A percentile compares a stretch with the other conserved stretches of the same genome.
These are phyloP conservation scores for Taphrina confusa DNA, from an alignment of 1,139 yeast genomes.

Conservation along the genomic window DNA sequence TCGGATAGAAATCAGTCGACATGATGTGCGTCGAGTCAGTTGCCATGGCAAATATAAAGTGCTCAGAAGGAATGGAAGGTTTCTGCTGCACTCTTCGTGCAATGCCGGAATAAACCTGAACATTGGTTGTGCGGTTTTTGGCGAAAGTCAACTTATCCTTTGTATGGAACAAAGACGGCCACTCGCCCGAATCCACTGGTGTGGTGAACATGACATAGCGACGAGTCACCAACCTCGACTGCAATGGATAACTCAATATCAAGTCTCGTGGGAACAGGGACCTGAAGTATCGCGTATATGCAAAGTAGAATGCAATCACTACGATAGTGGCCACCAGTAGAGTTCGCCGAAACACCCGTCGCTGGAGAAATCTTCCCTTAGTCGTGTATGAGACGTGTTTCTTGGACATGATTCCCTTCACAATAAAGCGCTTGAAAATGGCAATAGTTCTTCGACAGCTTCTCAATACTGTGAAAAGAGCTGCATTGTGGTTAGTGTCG, in stretches of 20 bases:
- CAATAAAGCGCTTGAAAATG: no score
- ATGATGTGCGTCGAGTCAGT: constrained; percentile 19
- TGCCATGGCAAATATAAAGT: constrained; percentile 27
- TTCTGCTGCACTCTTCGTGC: neutral
- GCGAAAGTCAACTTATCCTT: neutral
- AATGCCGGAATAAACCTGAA: constrained; percentile 15
- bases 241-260: neutral
- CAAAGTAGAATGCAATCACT: neutral
- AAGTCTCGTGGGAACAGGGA: constrained; percentile 8
- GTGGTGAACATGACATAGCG: constrained; percentile 20
- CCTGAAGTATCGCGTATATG: neutral
- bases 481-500: no score
- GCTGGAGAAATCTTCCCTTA: neutral
- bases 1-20: constrained; percentile 17
- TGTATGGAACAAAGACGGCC: constrained; percentile 5
- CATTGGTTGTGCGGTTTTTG: neutral
- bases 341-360: neutral
- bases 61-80: neutral
- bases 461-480: no score
- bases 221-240: neutral
- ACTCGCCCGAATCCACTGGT: constrained; percentile 16
- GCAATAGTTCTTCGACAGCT: no score
- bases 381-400: no score
- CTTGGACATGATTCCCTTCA: no score
- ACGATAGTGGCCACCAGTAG: neutral